Evolutionary conservation across 495 filamentous ascomycete genomes (phyloP).

Genomic region (Astrothelium subdiscretum): DNA sequence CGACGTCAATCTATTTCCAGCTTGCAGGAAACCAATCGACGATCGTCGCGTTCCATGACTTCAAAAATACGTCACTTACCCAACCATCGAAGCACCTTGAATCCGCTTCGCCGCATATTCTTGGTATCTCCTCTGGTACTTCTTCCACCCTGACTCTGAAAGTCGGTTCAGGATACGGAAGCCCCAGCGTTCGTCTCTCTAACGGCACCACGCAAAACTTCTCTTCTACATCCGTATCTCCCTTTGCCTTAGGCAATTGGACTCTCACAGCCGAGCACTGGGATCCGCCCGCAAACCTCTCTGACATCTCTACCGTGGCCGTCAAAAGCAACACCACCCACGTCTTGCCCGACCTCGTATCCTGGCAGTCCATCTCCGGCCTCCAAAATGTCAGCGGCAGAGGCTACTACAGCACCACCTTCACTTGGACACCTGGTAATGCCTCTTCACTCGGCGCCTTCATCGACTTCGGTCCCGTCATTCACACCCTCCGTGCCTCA

Average conservation of each 20-base stretch:
- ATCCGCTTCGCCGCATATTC: not conserved
- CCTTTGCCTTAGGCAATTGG: constrained; percentile 12
- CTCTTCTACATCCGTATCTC: not conserved
- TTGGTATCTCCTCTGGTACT: not conserved
- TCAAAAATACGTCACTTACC: not conserved
- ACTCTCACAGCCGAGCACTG: constrained; percentile 13
- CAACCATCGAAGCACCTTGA: not conserved
- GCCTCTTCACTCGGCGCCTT: constrained; percentile 8
- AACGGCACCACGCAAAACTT: not conserved
- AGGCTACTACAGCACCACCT: constrained; percentile 16
- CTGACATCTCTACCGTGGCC: constrained; percentile 3
- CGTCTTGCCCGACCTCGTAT: constrained; percentile 5
- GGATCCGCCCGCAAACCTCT: constrained; percentile 10
- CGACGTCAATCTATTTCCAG: constrained; percentile 5
- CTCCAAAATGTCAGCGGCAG: constrained; percentile 10
- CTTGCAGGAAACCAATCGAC: constrained; percentile 15
- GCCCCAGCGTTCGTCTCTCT: constrained; percentile 3
- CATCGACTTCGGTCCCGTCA: constrained; percentile 10
- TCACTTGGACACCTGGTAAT: constrained; percentile 5
- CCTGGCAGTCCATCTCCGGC: constrained; percentile 13
- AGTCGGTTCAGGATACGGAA: constrained; percentile 4
- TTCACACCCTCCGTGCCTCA: constrained; percentile 12
- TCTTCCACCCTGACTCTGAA: constrained; percentile 1
- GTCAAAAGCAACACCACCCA: constrained; percentile 5
- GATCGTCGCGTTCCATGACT: constrained; percentile 10